Conservation (phyloP, 1,284 basidiomycete species). For the Rhodofomes roseus region DNA sequence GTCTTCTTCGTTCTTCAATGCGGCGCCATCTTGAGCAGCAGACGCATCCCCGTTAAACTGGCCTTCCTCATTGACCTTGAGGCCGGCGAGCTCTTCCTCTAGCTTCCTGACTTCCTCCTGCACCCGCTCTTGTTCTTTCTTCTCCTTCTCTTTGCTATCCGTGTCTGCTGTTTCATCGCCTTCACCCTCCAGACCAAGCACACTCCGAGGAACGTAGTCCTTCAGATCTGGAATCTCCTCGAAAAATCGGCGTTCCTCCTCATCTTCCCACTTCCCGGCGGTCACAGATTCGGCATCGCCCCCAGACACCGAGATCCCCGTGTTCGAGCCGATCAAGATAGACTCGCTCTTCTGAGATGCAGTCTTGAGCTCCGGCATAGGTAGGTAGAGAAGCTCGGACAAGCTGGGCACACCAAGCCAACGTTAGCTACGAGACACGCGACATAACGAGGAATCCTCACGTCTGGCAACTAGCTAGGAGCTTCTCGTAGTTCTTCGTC, state of each 20-base stretch:
- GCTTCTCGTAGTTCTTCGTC: conserved; percentile 91
- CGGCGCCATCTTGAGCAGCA: conserved; percentile 9
- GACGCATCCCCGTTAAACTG: neutral
- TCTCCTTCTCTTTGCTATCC: conserved; percentile 40
- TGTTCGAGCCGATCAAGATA: conserved; percentile 67
- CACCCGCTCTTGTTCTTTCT: conserved; percentile 48
- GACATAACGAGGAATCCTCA: conserved; percentile 33
- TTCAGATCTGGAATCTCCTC: conserved; percentile 91
- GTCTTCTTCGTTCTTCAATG: conserved; percentile 22
- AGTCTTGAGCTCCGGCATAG: conserved; percentile 80
- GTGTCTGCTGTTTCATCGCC: conserved; percentile 26
- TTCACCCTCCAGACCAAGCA: conserved; percentile 81
- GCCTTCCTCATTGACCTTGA: conserved; percentile 37
- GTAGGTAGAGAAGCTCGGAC: conserved; percentile 83
- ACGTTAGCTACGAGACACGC: neutral
- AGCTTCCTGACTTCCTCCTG: conserved; percentile 65
- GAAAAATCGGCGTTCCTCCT: conserved; percentile 93
- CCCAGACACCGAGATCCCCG: conserved; percentile 32
- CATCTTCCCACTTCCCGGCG: conserved; percentile 96
- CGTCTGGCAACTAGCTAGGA: conserved; percentile 84
- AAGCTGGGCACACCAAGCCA: conserved; percentile 54
- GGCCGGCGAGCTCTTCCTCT: conserved; percentile 58
- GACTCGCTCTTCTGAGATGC: conserved; percentile 76
- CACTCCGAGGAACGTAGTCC: conserved; percentile 85
- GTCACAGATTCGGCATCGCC: conserved; percentile 56